phyloP scores from a whole-genome alignment of 2,329 filamentous ascomycete species.

The Metarhizium guizhouense region DNA sequence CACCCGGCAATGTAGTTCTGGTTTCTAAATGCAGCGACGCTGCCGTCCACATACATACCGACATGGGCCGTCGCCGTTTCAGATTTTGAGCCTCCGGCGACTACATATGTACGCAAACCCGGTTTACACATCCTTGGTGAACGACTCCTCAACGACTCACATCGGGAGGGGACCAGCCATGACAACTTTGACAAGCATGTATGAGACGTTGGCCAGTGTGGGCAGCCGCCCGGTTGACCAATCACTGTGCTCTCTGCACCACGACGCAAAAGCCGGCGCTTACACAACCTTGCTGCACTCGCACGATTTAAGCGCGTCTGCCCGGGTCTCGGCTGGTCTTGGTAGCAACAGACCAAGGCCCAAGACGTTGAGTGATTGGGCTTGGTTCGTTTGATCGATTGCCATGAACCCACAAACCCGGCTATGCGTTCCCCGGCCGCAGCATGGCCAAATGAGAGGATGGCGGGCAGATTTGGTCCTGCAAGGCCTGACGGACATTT shows the following conservation, averaged over 20 bases:
- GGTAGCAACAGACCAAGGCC: not conserved
- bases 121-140: not conserved
- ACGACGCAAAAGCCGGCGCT: not conserved
- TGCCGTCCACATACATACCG: not conserved
- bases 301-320: not conserved
- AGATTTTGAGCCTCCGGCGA: not conserved
- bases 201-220: constrained; percentile 12
- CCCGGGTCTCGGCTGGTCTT: not conserved
- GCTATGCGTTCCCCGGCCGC: not conserved
- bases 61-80: not conserved
- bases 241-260: constrained; percentile 5
- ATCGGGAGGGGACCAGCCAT: not conserved
- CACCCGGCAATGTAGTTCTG: not conserved
- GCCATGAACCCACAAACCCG: not conserved
- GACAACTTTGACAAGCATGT: constrained; percentile 1
- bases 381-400: not conserved
- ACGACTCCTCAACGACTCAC: not conserved
- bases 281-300: not conserved
- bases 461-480: not conserved
- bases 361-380: constrained; percentile 1
- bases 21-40: not conserved
- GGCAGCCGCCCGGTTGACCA: constrained; percentile 15
- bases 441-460: not conserved
- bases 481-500: not conserved
- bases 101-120: not conserved